phyloP scores from a whole-genome alignment of 2,329 filamentous ascomycete species.

The Cytospora piceae region DNA sequence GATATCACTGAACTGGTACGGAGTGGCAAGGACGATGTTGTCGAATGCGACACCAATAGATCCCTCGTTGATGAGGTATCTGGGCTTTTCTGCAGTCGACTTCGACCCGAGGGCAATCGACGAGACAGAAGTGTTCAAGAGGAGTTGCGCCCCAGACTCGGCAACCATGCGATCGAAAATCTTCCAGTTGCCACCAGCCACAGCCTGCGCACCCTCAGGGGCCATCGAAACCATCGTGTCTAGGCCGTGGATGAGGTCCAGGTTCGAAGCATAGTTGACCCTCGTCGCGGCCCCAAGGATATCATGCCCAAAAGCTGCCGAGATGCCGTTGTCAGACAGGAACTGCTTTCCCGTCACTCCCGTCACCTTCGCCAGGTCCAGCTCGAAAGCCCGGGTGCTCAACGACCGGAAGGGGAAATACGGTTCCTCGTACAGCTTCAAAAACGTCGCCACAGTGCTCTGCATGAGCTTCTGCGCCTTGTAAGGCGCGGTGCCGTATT shows the following conservation, averaged over 20 bases:
- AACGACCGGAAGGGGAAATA: constrained; percentile 84
- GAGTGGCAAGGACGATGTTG: constrained; percentile 79
- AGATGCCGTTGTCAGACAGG: constrained; percentile 66
- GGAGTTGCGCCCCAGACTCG: constrained; percentile 62
- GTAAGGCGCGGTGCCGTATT: constrained; percentile 80
- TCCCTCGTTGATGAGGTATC: constrained; percentile 52
- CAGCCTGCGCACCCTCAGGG: constrained; percentile 77
- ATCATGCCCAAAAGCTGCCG: constrained; percentile 70
- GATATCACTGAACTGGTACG: constrained; percentile 80
- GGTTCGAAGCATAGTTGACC: constrained; percentile 92
- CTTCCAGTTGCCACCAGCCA: constrained; percentile 88
- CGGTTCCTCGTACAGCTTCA: constrained; percentile 78
- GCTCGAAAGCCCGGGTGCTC: constrained; percentile 66
- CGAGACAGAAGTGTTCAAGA: constrained; percentile 70
- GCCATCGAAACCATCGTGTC: constrained; percentile 93
- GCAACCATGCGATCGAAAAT: constrained; percentile 86
- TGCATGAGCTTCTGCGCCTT: constrained; percentile 74
- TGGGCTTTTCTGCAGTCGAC: constrained; percentile 44
- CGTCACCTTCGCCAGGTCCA: constrained; percentile 69
- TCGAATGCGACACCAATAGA: constrained; percentile 63
- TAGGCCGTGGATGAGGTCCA: constrained; percentile 83
- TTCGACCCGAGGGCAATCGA: constrained; percentile 57
- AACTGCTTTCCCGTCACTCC: constrained; percentile 74
- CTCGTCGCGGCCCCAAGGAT: constrained; percentile 89
- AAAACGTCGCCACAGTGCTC: constrained; percentile 70